phyloP scores from a whole-genome alignment of 2,329 filamentous ascomycete species.

The Polychaeton citri region DNA sequence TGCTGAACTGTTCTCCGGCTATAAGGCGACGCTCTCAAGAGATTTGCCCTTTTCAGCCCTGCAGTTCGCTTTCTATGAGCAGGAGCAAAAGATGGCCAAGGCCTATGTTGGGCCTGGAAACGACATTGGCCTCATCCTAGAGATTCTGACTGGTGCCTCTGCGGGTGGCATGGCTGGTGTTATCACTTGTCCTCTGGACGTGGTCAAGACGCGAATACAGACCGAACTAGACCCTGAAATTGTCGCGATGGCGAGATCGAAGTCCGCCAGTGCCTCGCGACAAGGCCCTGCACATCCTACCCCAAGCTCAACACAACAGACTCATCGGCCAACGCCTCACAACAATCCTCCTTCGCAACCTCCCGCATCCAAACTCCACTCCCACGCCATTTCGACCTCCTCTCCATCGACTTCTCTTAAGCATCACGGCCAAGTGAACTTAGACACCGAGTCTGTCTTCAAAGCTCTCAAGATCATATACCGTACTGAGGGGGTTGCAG shows the following conservation, averaged over 20 bases:
- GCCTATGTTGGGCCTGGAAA: constrained; percentile 57
- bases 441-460: constrained; percentile 82
- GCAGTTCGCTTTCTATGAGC: constrained; percentile 97
- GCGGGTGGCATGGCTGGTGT: constrained; percentile 89
- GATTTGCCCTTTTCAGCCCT: constrained; percentile 92
- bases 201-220: constrained; percentile 93
- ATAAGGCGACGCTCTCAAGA: constrained; percentile 86
- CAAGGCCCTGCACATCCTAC: constrained; percentile 2
- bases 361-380: constrained; percentile 3
- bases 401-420: constrained; percentile 74
- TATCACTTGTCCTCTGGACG: constrained; percentile 88
- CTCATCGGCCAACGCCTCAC: not conserved
- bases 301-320: constrained; percentile 1
- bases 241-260: constrained; percentile 16
- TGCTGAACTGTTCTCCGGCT: constrained; percentile 84
- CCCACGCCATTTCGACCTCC: constrained; percentile 71
- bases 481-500: constrained; percentile 70
- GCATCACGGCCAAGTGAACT: constrained; percentile 60
- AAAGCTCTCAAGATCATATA: constrained; percentile 81
- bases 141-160: constrained; percentile 76
- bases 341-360: constrained; percentile 1
- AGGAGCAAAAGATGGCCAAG: constrained; percentile 73
- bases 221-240: constrained; percentile 61
- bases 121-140: constrained; percentile 73
- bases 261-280: constrained; percentile 3